Percentiles rank a stretch among this genome's conserved stretches.
Conservation (phyloP, 495 filamentous ascomycete genomes). For the Penicillium lividum region DNA sequence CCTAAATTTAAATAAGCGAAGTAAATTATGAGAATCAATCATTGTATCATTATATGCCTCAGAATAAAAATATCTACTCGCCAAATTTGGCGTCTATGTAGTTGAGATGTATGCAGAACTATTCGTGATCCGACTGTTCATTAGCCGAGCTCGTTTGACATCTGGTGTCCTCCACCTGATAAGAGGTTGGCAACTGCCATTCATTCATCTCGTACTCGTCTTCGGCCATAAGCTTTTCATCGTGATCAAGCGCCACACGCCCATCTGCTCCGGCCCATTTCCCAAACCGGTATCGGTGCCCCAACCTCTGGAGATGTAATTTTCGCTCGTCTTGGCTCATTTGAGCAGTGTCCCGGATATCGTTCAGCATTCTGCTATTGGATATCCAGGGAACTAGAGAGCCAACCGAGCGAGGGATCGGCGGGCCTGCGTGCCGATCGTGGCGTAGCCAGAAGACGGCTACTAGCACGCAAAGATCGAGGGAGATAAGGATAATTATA, state of each 20-base stretch:
- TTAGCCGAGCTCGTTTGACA: background rate
- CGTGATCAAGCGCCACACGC: conserved; percentile 7
- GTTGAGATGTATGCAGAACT: background rate
- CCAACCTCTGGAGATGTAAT: conserved; percentile 2
- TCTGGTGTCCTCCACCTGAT: background rate
- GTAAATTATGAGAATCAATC: no score
- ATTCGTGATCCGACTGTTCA: background rate
- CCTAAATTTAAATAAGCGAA: no score
- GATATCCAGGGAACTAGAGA: conserved; percentile 29
- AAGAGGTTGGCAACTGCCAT: background rate
- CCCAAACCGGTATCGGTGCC: conserved; percentile 5
- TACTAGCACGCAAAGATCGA: conserved; percentile 22
- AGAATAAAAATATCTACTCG: background rate
- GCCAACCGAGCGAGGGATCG: conserved; percentile 24
- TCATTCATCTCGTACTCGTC: background rate
- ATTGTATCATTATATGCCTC: background rate
- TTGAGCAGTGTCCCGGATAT: conserved; percentile 4
- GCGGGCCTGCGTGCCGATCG: conserved; percentile 21
- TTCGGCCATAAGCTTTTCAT: conserved; percentile 2
- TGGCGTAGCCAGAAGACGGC: conserved; percentile 20
- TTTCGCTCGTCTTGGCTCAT: background rate
- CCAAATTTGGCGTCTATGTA: background rate
- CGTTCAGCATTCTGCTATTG: conserved; percentile 19
- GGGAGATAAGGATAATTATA: conserved; percentile 22
- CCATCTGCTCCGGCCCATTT: background rate